phyloP scores from a whole-genome alignment of 2,329 filamentous ascomycete species.

The Colletotrichum noveboracense region DNA sequence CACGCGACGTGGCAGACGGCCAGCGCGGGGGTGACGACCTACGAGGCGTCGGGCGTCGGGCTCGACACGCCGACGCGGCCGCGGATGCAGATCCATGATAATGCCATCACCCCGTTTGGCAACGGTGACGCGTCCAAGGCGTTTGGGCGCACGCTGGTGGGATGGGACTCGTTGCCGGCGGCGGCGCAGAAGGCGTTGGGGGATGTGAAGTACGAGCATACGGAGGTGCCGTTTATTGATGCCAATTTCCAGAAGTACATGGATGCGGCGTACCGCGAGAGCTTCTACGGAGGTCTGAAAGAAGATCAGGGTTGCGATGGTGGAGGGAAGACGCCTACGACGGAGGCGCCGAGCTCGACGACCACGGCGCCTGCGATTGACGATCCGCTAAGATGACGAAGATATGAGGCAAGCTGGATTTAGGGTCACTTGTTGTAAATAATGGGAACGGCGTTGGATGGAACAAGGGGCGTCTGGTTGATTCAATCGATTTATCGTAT shows the following conservation, averaged over 20 bases:
- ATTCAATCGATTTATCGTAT: neutral
- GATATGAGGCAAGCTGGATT: accelerated
- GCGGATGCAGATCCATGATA: neutral
- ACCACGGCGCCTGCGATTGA: neutral
- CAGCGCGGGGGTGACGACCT: neutral
- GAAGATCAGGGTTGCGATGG: neutral
- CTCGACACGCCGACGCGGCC: neutral
- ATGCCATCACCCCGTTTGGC: neutral
- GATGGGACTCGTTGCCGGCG: neutral
- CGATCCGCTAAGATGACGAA: neutral
- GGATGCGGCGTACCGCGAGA: neutral
- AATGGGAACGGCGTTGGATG: neutral
- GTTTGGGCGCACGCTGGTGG: neutral
- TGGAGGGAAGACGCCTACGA: neutral
- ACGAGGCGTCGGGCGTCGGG: neutral
- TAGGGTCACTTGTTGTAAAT: neutral
- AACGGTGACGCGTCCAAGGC: neutral
- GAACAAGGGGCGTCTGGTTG: neutral
- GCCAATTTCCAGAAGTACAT: neutral
- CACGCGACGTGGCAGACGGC: neutral
- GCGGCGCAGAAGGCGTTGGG: neutral
- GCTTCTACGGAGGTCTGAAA: neutral
- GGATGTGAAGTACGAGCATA: neutral
- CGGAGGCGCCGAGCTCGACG: neutral
- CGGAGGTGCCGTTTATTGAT: neutral